phyloP scores from a whole-genome alignment of 495 filamentous ascomycete species.

The Penicillium desertorum region DNA sequence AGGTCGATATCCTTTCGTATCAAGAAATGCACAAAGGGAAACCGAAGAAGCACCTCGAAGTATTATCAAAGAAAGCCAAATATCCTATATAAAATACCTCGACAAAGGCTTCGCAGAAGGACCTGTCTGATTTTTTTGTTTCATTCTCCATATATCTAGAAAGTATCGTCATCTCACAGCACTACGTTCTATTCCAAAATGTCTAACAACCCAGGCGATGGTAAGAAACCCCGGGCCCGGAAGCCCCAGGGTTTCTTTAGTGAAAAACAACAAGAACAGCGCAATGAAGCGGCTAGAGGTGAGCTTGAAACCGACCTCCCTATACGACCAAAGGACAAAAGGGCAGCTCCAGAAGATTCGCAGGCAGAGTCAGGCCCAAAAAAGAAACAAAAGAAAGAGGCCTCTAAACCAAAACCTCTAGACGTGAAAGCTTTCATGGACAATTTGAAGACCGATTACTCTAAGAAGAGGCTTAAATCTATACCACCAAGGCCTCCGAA shows the following conservation, averaged over 20 bases:
- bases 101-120: too few relatives aligned
- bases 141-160: background rate
- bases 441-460: too few relatives aligned
- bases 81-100: too few relatives aligned
- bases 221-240: background rate
- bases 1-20: too few relatives aligned
- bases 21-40: too few relatives aligned
- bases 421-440: too few relatives aligned
- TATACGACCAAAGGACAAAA: background rate
- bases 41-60: too few relatives aligned
- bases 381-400: background rate
- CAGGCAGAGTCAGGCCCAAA: background rate
- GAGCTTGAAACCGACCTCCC: background rate
- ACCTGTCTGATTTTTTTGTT: too few relatives aligned
- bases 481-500: too few relatives aligned
- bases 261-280: background rate
- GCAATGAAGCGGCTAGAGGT: background rate
- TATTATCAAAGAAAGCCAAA: too few relatives aligned
- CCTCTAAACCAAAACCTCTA: background rate
- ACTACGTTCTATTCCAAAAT: background rate
- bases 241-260: background rate
- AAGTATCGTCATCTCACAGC: too few relatives aligned
- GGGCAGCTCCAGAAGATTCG: background rate
- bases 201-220: background rate
- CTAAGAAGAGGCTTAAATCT: too few relatives aligned